Evolutionary conservation across 139 green algal genomes (phyloP), one percentile per base, ranked within the genome.

Genomic region (Ettlia oleoabundans): DNA sequence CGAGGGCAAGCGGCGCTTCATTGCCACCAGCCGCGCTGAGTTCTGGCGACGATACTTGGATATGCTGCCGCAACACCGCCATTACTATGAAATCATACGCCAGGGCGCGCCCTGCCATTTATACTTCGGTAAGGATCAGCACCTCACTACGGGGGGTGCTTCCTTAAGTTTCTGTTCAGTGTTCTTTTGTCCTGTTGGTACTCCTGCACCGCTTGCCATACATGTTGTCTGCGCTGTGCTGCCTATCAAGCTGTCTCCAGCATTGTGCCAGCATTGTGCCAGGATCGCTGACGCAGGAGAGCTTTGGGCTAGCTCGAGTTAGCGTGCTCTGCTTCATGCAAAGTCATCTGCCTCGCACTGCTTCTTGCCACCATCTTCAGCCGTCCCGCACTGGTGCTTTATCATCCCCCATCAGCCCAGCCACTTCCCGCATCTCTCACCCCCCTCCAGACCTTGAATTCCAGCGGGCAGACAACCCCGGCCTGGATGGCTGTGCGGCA

Each of bases 91-190:
- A 78, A 91, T 90, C 61, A 79, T 98, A 21, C 86, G 88, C 3
- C 84, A 89, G 42, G 82, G 87, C 35, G 55, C 62, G 37, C 94
- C 93, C 55, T 97, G 93, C 86, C 92, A 98, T 83, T 64, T 98
- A 47, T 98, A 98, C 91, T 95, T 97, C 63, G 81, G 80, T 84
- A 40, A 43, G 47, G 47, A 58, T 10, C 47, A 58, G 3, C 62
- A 68, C 26, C 28, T 30, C 53, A 64, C 53, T 32, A 26, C 53
- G 7, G 53, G 22, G n/a, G 6, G n/a, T 22, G 5, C 26, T 64
- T 3, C 2, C 22, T 10, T 26, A 26, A 32, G 6, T 26, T 64
- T 26, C 3, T 64, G 53, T 26, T 64, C 7, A 10, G 26, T 33
- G 19, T 37, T 68, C 62, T 37, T 24, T 24, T 58, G 47, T 35